Percentiles rank a stretch among this genome's conserved stretches.
phyloP scores from a whole-genome alignment of 2,329 filamentous ascomycete species.

The Nakataea oryzae region DNA sequence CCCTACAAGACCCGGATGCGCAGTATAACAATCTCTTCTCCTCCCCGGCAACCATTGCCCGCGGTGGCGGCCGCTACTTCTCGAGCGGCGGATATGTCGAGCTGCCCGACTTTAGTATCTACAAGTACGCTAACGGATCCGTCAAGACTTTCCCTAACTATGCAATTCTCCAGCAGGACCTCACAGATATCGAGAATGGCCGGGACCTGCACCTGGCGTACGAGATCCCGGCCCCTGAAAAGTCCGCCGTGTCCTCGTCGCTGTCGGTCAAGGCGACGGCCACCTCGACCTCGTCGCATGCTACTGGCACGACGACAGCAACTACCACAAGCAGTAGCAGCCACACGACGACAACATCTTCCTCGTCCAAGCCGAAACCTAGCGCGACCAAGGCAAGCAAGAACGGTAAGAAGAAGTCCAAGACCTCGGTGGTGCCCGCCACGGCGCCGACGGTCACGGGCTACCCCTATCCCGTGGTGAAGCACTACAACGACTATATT shows the following conservation, averaged over 20 bases:
- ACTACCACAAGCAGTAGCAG: background rate
- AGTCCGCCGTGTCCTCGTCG: background rate
- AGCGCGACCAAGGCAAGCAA: background rate
- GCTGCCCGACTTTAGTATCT: slow-evolving; percentile 3
- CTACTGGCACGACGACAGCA: background rate
- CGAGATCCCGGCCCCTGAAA: slow-evolving; percentile 1
- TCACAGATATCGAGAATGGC: slow-evolving; percentile 1
- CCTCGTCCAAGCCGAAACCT: background rate
- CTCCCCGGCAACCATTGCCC: background rate
- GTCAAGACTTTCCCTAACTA: background rate
- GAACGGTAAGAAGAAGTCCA: background rate
- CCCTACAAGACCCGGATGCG: slow-evolving; percentile 19
- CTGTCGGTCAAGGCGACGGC: background rate
- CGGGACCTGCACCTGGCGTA: slow-evolving; percentile 2
- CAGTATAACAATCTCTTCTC: slow-evolving; percentile 20
- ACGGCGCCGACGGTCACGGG: slow-evolving; percentile 9
- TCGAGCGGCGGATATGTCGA: slow-evolving; percentile 3
- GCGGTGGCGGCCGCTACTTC: slow-evolving; percentile 2
- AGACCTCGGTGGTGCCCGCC: background rate
- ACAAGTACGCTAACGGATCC: slow-evolving; percentile 4
- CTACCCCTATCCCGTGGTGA: slow-evolving; percentile 19
- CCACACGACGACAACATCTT: background rate
- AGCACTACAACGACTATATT: slow-evolving; percentile 16
- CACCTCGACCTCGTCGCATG: background rate
- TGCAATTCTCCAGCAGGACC: slow-evolving; percentile 2